Evolutionary conservation across 202 grass and related monocot species (phyloP), one percentile per base, ranked within the genome.

Genomic region (Elaeis oleifera): DNA sequence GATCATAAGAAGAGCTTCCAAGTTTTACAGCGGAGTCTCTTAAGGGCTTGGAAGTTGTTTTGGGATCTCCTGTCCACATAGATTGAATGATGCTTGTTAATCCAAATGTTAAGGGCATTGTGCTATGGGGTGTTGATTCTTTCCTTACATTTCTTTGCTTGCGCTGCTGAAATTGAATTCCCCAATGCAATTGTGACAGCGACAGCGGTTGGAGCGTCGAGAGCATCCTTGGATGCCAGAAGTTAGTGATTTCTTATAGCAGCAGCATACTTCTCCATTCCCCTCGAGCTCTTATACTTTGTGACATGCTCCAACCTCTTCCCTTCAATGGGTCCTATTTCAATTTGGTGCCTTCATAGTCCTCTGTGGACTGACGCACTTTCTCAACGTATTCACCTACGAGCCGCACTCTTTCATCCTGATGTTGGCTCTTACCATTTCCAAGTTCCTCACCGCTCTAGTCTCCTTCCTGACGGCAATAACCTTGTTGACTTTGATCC

Each of bases 181-280:
- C 51, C 23, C 51, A 32, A 27, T 68, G 65, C 24, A 51, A 68
- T 23, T 68, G 65, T 0, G 65, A 68, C 2, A 26, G 27, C 1
- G 65, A 68, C n/a, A 18, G 51, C 4, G 13, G 19, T 26, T 68
- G 65, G 65, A 68, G 25, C 27, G 9, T 32, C 5, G 51, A 68
- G 4, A 18, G 51, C 17, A 55, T 68, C 18, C 17, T 51, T 13
- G 32, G 4, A 15, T 68, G 65, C 51, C 65, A 68, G 65, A 55
- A 68, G 65, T 22, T 51, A 55, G 65, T 9, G 65, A 68, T 27
- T 56, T 23, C 29, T 68, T 18, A 68, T 68, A 22, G 51, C 65
- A 7, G 65, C 65, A 4, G 65, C 65, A 54, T 68, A 68, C 15
- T 56, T 68, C 50, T 68, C 65, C 65, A 68, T 68, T 39, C 26